These are phyloP conservation scores for Galeopsis tetrahit DNA, from an alignment of 257 asterid species.

Conservation along the genomic window DNA sequence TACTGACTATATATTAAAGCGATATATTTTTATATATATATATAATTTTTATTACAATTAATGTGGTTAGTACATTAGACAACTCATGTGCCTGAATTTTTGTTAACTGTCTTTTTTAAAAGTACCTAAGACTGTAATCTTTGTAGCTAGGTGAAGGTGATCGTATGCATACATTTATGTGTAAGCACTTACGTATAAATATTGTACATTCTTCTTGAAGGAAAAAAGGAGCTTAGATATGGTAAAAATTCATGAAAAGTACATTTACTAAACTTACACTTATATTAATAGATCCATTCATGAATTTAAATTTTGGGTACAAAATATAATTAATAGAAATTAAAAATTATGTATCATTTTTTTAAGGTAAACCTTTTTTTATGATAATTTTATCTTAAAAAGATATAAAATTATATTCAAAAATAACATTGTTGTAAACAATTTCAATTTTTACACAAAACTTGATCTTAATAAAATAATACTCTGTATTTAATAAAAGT, in stretches of 20 bases:
- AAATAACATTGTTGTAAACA: no score
- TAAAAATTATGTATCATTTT: no score
- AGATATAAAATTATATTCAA: no score
- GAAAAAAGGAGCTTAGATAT: constrained; percentile 3
- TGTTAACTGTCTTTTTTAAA: constrained; percentile 27
- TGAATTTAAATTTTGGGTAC: no score
- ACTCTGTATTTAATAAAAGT: no score
- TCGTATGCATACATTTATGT: not conserved
- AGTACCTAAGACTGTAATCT: constrained; percentile 33
- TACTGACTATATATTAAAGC: no score
- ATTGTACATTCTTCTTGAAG: constrained; percentile 17
- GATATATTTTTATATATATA: no score
- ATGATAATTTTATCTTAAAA: no score
- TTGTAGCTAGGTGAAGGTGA: not conserved
- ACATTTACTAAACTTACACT: not conserved
- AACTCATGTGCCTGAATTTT: constrained; percentile 37
- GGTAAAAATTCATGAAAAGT: constrained; percentile 27
- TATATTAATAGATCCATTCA: not conserved
- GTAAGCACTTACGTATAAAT: not conserved
- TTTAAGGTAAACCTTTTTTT: no score
- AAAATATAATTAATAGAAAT: no score
- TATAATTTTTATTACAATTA: not conserved
- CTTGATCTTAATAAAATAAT: no score
- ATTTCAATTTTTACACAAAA: no score
- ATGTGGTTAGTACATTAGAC: constrained; percentile 26